phyloP scores from a whole-genome alignment of 2,329 filamentous ascomycete species.

The Chaetomiaceae sp. region DNA sequence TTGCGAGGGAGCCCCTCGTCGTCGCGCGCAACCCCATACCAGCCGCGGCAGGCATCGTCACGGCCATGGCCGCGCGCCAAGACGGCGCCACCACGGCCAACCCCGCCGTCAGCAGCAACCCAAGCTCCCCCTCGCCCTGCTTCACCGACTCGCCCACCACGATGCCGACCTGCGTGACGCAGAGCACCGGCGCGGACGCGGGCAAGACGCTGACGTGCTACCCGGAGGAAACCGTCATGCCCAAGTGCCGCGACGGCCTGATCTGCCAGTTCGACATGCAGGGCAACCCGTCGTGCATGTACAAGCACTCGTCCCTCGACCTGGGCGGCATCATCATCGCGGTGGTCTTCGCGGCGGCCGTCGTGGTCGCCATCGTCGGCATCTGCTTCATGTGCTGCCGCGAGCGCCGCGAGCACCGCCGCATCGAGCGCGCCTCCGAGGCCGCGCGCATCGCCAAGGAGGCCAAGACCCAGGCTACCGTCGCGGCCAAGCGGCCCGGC shows the following conservation, averaged over 20 bases:
- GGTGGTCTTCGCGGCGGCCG: conserved; percentile 41
- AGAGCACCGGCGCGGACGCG: conserved; percentile 33
- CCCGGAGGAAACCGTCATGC: conserved; percentile 31
- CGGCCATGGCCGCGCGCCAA: conserved; percentile 15
- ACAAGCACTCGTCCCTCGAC: conserved; percentile 36
- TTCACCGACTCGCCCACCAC: conserved; percentile 32
- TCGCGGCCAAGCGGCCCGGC: conserved; percentile 34
- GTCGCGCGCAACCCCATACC: conserved; percentile 6
- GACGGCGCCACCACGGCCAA: background rate
- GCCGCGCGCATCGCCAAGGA: conserved; percentile 45
- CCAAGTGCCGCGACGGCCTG: conserved; percentile 40
- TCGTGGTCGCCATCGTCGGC: conserved; percentile 35
- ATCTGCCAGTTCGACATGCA: conserved; percentile 41
- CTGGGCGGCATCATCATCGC: conserved; percentile 44
- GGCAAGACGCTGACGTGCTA: conserved; percentile 36
- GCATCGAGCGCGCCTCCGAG: conserved; percentile 42
- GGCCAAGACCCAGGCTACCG: conserved; percentile 28
- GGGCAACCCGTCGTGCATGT: conserved; percentile 42
- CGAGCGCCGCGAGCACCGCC: conserved; percentile 43
- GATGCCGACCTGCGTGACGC: conserved; percentile 37
- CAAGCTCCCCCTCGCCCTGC: conserved; percentile 24
- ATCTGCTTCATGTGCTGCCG: conserved; percentile 49
- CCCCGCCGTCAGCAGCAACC: conserved; percentile 5
- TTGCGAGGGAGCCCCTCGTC: conserved; percentile 1
- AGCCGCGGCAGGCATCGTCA: background rate